Conservation (phyloP, 805 yeast genomes). For the Suhomyces faveliae region DNA sequence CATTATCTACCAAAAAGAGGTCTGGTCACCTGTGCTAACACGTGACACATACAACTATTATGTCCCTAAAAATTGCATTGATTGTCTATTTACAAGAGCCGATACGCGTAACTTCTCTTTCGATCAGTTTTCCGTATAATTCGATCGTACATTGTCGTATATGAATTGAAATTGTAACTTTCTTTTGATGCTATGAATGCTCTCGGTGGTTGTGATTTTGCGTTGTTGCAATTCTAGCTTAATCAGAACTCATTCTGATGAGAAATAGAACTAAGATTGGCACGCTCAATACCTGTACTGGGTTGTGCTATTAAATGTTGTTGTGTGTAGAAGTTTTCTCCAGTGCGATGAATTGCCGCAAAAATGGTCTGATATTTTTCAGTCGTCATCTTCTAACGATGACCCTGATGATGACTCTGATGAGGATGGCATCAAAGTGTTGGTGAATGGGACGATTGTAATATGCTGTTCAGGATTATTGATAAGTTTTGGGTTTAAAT, state of each 20-base stretch:
- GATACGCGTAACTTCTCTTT: neutral
- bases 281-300: conserved; percentile 5
- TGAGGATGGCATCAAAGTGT: conserved; percentile 11
- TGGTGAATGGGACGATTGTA: conserved; percentile 8
- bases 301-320: neutral
- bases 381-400: neutral
- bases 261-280: neutral
- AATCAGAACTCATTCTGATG: conserved; percentile 10
- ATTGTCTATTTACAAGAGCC: neutral
- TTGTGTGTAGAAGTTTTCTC: neutral
- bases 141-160: neutral
- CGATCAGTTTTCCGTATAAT: neutral
- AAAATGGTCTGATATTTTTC: too few relatives aligned
- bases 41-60: neutral
- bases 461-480: neutral
- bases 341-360: neutral
- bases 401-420: conserved; percentile 13
- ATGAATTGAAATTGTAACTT: neutral
- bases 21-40: neutral
- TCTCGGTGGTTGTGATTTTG: neutral
- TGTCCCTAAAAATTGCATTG: neutral
- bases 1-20: neutral
- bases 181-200: neutral
- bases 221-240: conserved; percentile 28
- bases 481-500: neutral